phyloP scores from a whole-genome alignment of 768 basidiomycete species.

The Boletellus ananas region DNA sequence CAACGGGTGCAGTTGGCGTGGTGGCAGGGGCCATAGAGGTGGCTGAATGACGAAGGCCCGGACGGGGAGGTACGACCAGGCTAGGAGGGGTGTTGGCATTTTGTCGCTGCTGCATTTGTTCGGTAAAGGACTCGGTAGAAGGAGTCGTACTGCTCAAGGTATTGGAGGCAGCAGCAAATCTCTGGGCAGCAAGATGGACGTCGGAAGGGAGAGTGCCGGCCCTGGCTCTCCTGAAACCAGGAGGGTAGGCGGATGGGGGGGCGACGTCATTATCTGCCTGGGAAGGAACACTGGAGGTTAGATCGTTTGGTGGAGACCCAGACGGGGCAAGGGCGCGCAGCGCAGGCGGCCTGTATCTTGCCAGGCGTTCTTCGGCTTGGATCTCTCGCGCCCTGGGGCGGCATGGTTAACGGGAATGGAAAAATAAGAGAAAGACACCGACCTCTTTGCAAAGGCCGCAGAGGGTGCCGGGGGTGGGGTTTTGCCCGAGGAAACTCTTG shows the following conservation, averaged over 20 bases:
- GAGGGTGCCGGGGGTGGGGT: constrained; percentile 89
- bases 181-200: constrained; percentile 82
- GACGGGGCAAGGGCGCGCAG: constrained; percentile 64
- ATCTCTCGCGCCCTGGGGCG: constrained; percentile 74
- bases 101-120: constrained; percentile 40
- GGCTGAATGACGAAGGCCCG: constrained; percentile 72
- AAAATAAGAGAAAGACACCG: constrained; percentile 19
- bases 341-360: constrained; percentile 78
- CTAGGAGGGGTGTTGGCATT: constrained; percentile 37
- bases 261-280: constrained; percentile 54
- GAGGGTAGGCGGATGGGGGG: constrained; percentile 74
- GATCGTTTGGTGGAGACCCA: constrained; percentile 71
- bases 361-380: constrained; percentile 69
- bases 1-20: constrained; percentile 35
- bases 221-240: constrained; percentile 91
- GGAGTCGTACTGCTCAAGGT: constrained; percentile 49
- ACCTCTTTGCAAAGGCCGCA: constrained; percentile 88
- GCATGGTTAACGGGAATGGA: constrained; percentile 14
- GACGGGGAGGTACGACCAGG: constrained; percentile 51
- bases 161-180: constrained; percentile 66
- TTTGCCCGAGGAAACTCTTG: constrained; percentile 80
- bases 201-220: constrained; percentile 98
- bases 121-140: constrained; percentile 47
- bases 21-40: constrained; percentile 56
- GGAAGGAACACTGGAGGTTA: constrained; percentile 52